Conservation (phyloP, 2,329 filamentous ascomycete genomes). For the Fusarium brachygibbosum region DNA sequence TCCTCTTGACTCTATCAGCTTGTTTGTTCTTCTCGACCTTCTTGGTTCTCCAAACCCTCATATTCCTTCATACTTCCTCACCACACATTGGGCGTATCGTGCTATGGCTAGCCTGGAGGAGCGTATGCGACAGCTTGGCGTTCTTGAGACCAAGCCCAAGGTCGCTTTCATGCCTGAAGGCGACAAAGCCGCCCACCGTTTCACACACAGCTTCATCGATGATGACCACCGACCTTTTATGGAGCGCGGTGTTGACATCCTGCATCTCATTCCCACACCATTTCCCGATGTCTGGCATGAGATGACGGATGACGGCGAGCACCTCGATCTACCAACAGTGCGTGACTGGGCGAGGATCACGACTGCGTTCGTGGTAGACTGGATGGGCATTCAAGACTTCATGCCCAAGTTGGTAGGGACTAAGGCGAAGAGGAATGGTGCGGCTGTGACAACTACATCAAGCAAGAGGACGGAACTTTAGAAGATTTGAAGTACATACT, state of each 20-base stretch:
- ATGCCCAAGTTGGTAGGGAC: constrained; percentile 50
- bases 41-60: constrained; percentile 77
- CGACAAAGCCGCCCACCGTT: constrained; percentile 63
- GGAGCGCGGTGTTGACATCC: constrained; percentile 83
- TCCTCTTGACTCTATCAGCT: constrained; percentile 81
- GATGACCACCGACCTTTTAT: constrained; percentile 97
- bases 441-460: constrained; percentile 41
- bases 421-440: constrained; percentile 47
- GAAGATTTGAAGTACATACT: constrained; percentile 23
- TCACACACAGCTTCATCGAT: constrained; percentile 69
- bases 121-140: constrained; percentile 75
- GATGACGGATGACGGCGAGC: constrained; percentile 83
- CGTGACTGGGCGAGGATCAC: constrained; percentile 90
- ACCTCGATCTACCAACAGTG: constrained; percentile 83
- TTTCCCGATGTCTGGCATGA: constrained; percentile 92
- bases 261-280: constrained; percentile 88
- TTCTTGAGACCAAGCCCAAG: constrained; percentile 71
- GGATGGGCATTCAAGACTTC: constrained; percentile 79
- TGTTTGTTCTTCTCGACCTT: constrained; percentile 93
- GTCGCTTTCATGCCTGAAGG: constrained; percentile 74
- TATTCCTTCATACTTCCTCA: constrained; percentile 88
- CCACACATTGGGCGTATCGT: constrained; percentile 93
- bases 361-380: constrained; percentile 88
- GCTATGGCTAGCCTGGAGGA: constrained; percentile 80
- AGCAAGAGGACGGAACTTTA: constrained; percentile 55